Evolutionary conservation across 2,329 filamentous ascomycete genomes (phyloP), one percentile per base, ranked within the genome.

Genomic region (Calonectria honghensis): DNA sequence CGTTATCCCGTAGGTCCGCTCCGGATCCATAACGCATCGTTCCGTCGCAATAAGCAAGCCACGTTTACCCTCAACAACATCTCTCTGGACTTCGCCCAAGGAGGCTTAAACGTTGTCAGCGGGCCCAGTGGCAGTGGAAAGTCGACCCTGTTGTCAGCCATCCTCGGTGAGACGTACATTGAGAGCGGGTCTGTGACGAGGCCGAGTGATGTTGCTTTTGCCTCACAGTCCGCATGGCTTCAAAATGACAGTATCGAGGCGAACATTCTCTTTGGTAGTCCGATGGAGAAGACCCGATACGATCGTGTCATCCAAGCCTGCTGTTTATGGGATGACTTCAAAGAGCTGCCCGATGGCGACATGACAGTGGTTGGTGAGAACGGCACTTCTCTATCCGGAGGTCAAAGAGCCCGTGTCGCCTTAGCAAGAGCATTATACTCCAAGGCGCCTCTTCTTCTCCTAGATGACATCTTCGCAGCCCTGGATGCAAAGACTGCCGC

Each of bases 391-490:
- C 82, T 92, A 11, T 91, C 89, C 0, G 90, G 90, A 29, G 90
- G 90, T 0, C 90, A 91, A 75, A 90, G 90, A 76, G 89, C 89
- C 37, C 86, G 90, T 7, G 88, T 92, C 45, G 89, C 90, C 16
- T 81, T 92, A 41, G 91, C 91, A 1, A 85, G 91, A 72, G 89
- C 90, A 9, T 80, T 92, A 1, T 92, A 92, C 80, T 91, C 90
- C 1, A 88, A 88, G 69, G 87, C 90, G 0, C 85, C 89, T 2
- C 84, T 91, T 2, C 83, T 92, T 29, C 83, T 92, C 0, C 86
- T 92, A 1, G 91, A 92, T 75, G 91, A 92, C 73, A 86, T 92
- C 3, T 91, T 92, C 76, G 90, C 90, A 1, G 91, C 91, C 0
- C 84, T 92, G 0, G 91, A 92, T 77, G 87, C 90, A 24, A 90